These are phyloP conservation scores for Naganishia liquefaciens DNA, from an alignment of 1,284 basidiomycete genomes.

Conservation along the genomic window DNA sequence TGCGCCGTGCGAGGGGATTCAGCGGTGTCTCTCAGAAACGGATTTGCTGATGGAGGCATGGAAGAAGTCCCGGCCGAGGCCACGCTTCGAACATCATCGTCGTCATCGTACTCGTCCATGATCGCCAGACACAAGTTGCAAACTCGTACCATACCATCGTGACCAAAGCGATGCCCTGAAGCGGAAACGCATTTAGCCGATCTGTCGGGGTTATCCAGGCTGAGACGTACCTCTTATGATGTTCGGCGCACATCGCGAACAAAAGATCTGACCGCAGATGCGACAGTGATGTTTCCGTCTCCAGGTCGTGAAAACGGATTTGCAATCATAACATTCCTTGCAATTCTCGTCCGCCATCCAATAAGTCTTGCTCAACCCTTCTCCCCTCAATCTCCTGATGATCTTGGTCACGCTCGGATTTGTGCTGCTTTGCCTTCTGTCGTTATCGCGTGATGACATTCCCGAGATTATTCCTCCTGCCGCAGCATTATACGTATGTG, in stretches of 20 bases:
- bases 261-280: conserved; percentile 89
- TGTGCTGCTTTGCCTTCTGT: conserved; percentile 65
- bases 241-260: conserved; percentile 92
- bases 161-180: conserved; percentile 76
- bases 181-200: too few relatives aligned
- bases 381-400: conserved; percentile 80
- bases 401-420: conserved; percentile 81
- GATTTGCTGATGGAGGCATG: conserved; percentile 25
- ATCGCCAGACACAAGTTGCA: conserved; percentile 94
- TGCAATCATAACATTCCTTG: conserved; percentile 94
- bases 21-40: conserved; percentile 9
- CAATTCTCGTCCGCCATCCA: conserved; percentile 98
- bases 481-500: background rate
- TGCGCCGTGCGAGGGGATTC: conserved; percentile 49
- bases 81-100: conserved; percentile 71
- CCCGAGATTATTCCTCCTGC: background rate
- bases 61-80: conserved; percentile 61
- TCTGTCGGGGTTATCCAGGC: too few relatives aligned
- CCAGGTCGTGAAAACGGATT: conserved; percentile 76
- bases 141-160: conserved; percentile 86
- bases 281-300: conserved; percentile 91
- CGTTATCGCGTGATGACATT: conserved; percentile 15
- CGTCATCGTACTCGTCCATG: conserved; percentile 73
- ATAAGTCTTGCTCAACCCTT: conserved; percentile 68
- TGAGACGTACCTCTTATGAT: conserved; percentile 73